Base-by-base conservation (phyloP, 2,329 filamentous ascomycete species). In the Alternaria arborescens region DNA sequence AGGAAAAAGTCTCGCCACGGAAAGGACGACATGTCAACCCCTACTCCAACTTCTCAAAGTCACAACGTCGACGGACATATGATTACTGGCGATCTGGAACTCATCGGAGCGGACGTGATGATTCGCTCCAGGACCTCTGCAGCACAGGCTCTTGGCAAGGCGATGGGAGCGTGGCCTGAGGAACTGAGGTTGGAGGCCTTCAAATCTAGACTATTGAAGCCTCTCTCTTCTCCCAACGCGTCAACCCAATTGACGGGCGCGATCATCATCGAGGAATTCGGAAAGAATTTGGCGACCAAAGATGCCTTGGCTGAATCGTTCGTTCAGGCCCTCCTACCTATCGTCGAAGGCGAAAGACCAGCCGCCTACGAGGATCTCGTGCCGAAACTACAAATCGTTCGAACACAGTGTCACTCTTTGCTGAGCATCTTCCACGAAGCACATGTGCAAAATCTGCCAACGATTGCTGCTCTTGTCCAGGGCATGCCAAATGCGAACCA, bases 1-100 rank as follows among this genome's bases (percentile, higher is more conserved):
- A 89, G 92, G 34, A 89, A 93, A 62, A 96, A 93, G 78, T 91
- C 91, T 0, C 97, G 96, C 82, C 85, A 84, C 58, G 81, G 87
- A 20, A 92, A 95, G 55, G 90, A 94, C 22, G 77, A 79, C 14
- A 70, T 72, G 48, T 61, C 68, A 28, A 80, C 85, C 8, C 82
- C 86, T 1, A 81, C 86, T 1, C 80, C 86, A 4, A 86, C 91
- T n/a, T 87, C 91, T 1, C 62, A 62, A 8, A 72, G 73, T 8
- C 95, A 99, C 78, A 97, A 99, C 77, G 93, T 99, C 18, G 95
- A 99, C 77, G 95, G 94, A 10, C 94, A 97, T 69, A 97, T 99
- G 90, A 93, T 99, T 83, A 92, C 94, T 75, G 95, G 96, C 52
- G 96, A 99, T 72, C 90, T 98, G 47, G 96, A 99, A 74, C 84